These are phyloP conservation scores for Hypoxylon lenormandii DNA, from an alignment of 495 filamentous ascomycete genomes.

Conservation along the genomic window DNA sequence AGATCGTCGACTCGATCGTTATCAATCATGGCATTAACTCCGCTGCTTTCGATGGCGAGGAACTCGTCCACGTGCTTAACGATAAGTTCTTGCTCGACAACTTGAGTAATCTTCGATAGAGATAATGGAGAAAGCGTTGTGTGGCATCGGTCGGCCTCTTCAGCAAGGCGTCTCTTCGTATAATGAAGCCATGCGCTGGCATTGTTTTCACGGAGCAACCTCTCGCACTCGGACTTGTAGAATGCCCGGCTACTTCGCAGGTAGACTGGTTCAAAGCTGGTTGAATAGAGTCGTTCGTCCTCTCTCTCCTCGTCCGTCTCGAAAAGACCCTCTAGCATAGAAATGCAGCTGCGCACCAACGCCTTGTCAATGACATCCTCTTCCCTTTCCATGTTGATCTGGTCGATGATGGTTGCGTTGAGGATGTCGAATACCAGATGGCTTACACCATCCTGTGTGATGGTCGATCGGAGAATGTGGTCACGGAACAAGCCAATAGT, in stretches of 20 bases:
- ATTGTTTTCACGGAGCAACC: conserved; percentile 79
- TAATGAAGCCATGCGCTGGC: conserved; percentile 86
- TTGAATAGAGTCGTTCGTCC: conserved; percentile 83
- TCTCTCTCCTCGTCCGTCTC: conserved; percentile 79
- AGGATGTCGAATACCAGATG: conserved; percentile 74
- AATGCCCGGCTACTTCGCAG: conserved; percentile 76
- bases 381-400: conserved; percentile 90
- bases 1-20: conserved; percentile 84
- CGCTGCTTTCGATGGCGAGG: conserved; percentile 83
- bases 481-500: conserved; percentile 91
- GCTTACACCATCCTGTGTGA: conserved; percentile 56
- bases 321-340: conserved; percentile 92
- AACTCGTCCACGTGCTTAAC: conserved; percentile 80
- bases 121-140: conserved; percentile 80
- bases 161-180: conserved; percentile 75
- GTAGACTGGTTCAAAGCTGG: conserved; percentile 83
- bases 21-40: conserved; percentile 89
- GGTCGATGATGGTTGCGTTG: conserved; percentile 84
- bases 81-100: conserved; percentile 86
- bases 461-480: conserved; percentile 70
- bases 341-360: conserved; percentile 81
- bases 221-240: conserved; percentile 78
- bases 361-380: conserved; percentile 89
- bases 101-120: conserved; percentile 75
- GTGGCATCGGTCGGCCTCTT: conserved; percentile 83